phyloP scores from a whole-genome alignment of 1,139 yeast species.

The Yamadazyma aaseri region DNA sequence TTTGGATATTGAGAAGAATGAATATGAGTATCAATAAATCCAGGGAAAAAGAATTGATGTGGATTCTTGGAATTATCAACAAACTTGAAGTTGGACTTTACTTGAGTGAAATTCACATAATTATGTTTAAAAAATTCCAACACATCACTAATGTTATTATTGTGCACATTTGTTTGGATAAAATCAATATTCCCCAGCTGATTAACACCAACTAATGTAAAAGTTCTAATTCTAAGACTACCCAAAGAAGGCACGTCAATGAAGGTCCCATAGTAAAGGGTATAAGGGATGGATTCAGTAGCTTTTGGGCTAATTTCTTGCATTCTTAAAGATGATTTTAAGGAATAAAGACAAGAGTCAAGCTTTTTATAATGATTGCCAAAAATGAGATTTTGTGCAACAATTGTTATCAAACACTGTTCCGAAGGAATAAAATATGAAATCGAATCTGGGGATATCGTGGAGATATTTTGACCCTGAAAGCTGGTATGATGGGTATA shows the following conservation, averaged over 20 bases:
- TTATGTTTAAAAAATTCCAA: conserved; percentile 11
- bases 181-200: conserved; percentile 32
- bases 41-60: conserved; percentile 73
- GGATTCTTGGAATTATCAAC: conserved; percentile 30
- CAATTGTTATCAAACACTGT: too few relatives aligned
- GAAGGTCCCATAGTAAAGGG: conserved; percentile 38
- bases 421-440: too few relatives aligned
- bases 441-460: too few relatives aligned
- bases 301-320: conserved; percentile 7
- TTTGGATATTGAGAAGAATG: conserved; percentile 98
- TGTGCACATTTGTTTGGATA: conserved; percentile 15
- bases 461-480: too few relatives aligned
- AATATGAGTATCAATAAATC: conserved; percentile 91
- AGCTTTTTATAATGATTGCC: too few relatives aligned
- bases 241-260: conserved; percentile 35
- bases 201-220: conserved; percentile 36
- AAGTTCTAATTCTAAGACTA: conserved; percentile 25
- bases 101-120: conserved; percentile 6
- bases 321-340: too few relatives aligned
- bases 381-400: too few relatives aligned
- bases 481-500: too few relatives aligned
- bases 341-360: too few relatives aligned
- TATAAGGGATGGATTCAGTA: conserved; percentile 20
- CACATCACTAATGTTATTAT: neutral
- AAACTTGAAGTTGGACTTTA: conserved; percentile 20